A percentile compares a stretch with the other conserved stretches of the same genome.
Evolutionary conservation across 2,329 filamentous ascomycete species (phyloP).

Genomic region (Cladophialophora psammophila): DNA sequence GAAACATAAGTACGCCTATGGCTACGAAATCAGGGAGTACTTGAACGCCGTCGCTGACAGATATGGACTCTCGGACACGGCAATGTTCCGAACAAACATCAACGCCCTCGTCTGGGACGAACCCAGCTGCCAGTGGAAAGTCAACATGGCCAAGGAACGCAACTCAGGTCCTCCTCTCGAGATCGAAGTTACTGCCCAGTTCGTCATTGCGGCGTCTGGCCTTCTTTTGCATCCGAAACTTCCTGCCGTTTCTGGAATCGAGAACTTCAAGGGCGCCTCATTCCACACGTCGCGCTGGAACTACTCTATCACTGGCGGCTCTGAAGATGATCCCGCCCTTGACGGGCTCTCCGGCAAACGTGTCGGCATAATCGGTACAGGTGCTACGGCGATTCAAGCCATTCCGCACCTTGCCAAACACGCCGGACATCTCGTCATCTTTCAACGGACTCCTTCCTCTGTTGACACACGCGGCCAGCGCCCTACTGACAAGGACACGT

Average conservation of each 20-base stretch:
- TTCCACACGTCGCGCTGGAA: conserved; percentile 43
- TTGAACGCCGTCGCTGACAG: conserved; percentile 42
- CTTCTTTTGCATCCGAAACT: conserved; percentile 47
- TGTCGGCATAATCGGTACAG: conserved; percentile 33
- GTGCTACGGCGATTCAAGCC: conserved; percentile 28
- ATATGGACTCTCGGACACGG: conserved; percentile 15
- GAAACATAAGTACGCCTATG: conserved; percentile 52
- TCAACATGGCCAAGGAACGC: conserved; percentile 17
- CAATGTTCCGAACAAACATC: conserved; percentile 20
- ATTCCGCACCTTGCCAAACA: conserved; percentile 42
- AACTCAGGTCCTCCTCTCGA: not conserved
- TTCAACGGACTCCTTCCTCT: conserved; percentile 50
- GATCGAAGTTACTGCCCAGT: conserved; percentile 15
- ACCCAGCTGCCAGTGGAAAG: conserved; percentile 12
- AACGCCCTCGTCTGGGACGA: conserved; percentile 23
- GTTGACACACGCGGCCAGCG: conserved; percentile 22
- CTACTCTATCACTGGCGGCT: conserved; percentile 28
- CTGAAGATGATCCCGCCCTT: conserved; percentile 48
- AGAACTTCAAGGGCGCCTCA: conserved; percentile 41
- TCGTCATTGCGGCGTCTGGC: conserved; percentile 16
- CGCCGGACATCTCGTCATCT: conserved; percentile 51
- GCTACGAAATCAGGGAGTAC: conserved; percentile 55
- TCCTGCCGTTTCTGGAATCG: conserved; percentile 41
- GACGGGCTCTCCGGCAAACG: conserved; percentile 38
- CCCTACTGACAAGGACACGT: conserved; percentile 2